These are phyloP conservation scores for Pneumocystis canis DNA, from an alignment of 1,139 yeast species.

Conservation along the genomic window DNA sequence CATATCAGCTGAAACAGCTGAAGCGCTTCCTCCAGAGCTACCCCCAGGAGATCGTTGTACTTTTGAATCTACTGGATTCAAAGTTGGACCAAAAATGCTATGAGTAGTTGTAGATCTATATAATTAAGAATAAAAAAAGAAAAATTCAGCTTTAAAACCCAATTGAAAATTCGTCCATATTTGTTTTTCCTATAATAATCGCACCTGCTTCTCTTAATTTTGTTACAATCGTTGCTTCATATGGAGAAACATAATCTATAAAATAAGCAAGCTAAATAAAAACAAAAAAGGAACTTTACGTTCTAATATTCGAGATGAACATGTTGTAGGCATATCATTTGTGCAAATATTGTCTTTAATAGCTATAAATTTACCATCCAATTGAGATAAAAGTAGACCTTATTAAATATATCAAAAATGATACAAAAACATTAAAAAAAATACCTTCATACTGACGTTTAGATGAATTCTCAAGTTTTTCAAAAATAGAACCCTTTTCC, in stretches of 20 bases:
- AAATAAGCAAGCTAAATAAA: constrained; percentile 2
- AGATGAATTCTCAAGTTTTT: constrained; percentile 9
- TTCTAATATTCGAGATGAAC: constrained; percentile 50
- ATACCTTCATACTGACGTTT: neutral
- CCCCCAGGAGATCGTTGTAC: constrained; percentile 56
- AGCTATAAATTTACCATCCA: constrained; percentile 28
- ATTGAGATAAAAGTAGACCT: constrained; percentile 11
- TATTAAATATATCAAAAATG: neutral
- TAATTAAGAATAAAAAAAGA: neutral
- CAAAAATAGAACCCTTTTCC: constrained; percentile 13
- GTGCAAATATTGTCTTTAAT: constrained; percentile 74
- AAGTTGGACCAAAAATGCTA: constrained; percentile 50
- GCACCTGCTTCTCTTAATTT: constrained; percentile 42
- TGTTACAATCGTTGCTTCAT: constrained; percentile 56
- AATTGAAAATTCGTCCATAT: constrained; percentile 96
- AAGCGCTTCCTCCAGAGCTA: constrained; percentile 92
- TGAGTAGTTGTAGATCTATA: constrained; percentile 26
- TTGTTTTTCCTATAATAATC: constrained; percentile 63
- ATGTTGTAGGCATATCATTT: constrained; percentile 48
- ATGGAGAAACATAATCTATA: constrained; percentile 52
- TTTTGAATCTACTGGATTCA: constrained; percentile 42
- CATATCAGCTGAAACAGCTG: constrained; percentile 60
- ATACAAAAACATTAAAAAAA: constrained; percentile 4
- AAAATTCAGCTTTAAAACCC: constrained; percentile 37
- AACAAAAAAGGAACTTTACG: constrained; percentile 8